Evolutionary conservation across 2,329 filamentous ascomycete genomes (phyloP).

Genomic region (Phyllosticta capitalensis): DNA sequence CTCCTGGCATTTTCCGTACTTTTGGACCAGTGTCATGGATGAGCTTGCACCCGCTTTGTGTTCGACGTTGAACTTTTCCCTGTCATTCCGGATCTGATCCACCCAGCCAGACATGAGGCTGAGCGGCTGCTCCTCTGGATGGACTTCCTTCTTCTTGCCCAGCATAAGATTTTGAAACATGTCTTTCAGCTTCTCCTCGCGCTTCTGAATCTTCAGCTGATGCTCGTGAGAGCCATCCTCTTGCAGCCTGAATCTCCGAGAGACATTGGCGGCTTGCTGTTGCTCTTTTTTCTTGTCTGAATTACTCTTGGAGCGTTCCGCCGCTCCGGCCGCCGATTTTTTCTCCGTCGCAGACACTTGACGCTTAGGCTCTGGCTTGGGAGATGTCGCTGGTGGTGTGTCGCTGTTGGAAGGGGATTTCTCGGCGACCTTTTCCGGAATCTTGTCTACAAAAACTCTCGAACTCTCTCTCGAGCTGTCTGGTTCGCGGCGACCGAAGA

Average conservation of each 20-base stretch:
- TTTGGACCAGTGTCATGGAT: conserved; percentile 76
- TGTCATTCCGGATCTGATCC: conserved; percentile 82
- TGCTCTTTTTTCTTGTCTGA: conserved; percentile 20
- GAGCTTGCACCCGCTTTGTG: conserved; percentile 68
- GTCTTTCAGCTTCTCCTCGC: conserved; percentile 89
- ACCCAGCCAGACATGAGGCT: conserved; percentile 96
- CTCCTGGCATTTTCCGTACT: conserved; percentile 98
- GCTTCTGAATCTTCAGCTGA: conserved; percentile 75
- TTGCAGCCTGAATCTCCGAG: conserved; percentile 46
- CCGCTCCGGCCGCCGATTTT: neutral
- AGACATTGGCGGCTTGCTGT: conserved; percentile 17
- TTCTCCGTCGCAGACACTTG: conserved; percentile 21
- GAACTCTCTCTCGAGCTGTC: conserved; percentile 22
- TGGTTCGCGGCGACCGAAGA: conserved; percentile 22
- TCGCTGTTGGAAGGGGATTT: conserved; percentile 20
- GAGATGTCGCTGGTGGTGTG: conserved; percentile 13
- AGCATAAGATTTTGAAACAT: conserved; percentile 77
- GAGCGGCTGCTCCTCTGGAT: conserved; percentile 64
- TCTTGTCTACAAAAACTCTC: conserved; percentile 10
- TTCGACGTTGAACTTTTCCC: conserved; percentile 63
- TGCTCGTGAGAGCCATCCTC: conserved; percentile 72
- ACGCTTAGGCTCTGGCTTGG: conserved; percentile 22
- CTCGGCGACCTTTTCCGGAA: conserved; percentile 21
- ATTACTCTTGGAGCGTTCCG: conserved; percentile 10
- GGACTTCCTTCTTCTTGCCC: conserved; percentile 69